Evolutionary conservation across 2,329 filamentous ascomycete genomes (phyloP), one percentile per base, ranked within the genome.

Genomic region (Cercospora brassicicola): DNA sequence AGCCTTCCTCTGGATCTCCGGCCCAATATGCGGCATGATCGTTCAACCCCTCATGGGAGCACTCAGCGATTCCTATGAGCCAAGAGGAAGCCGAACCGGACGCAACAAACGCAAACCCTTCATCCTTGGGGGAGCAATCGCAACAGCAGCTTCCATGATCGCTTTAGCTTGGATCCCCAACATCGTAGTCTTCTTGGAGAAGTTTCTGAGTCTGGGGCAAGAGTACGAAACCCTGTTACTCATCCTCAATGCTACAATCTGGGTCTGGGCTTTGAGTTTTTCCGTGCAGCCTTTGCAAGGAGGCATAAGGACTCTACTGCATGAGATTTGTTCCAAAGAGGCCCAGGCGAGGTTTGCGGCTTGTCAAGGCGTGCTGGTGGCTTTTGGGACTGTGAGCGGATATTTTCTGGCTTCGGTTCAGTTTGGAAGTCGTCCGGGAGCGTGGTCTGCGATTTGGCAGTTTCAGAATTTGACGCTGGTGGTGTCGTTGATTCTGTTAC

Each of bases 101-200:
- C 28, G 60, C 2, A 62, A 62, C n/a, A 45, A 51, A n/a, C 60
- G 39, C n/a, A 63, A 55, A 33, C 60, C 60, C 28, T 63, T 63
- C 26, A 62, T 62, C 10, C 39, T 62, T 7, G 39, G 13, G 1
- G 60, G 60, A 31, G 42, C 60, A 15, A 62, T 62, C 11, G 60
- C 60, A 13, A 62, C 60, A 18, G 36, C 60, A 18, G 11, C 9
- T 26, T 62, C 39, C 23, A 62, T 62, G 60, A 45, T 6, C 28
- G 60, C 39, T 13, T 28, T 62, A 15, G 60, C 60, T 18, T 62
- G 42, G 42, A 62, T 28, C 5, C 39, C 60, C 10, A 53, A 62
- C 6, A 53, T 33, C 8, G 42, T 36, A 3, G 20, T 53, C 2
- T 33, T 63, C 42, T 8, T 63, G 7, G 60, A 18, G 15, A 26